Conservation (phyloP, 2,329 filamentous ascomycete genomes). For the Fusarium tuaranense region DNA sequence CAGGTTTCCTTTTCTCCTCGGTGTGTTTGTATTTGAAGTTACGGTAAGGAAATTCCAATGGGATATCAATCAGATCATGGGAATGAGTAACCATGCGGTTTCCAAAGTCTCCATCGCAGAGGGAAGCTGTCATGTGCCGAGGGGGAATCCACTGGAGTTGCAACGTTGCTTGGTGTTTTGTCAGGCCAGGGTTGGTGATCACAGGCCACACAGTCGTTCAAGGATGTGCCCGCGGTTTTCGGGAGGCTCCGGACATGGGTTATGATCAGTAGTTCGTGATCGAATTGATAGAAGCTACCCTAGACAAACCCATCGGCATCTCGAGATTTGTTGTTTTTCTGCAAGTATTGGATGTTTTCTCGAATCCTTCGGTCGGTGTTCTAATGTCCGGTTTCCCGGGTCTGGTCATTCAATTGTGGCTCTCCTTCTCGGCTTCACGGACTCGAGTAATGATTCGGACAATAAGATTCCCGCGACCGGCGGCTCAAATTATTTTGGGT, state of each 20-base stretch:
- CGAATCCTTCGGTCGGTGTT: background rate
- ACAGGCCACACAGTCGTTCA: background rate
- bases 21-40: background rate
- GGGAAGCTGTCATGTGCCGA: constrained; percentile 26
- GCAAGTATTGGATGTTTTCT: background rate
- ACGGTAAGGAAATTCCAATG: background rate
- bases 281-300: constrained; percentile 13
- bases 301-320: background rate
- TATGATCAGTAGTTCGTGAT: background rate
- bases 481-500: background rate
- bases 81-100: background rate
- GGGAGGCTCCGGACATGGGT: constrained; percentile 4
- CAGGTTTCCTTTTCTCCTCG: background rate
- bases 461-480: background rate
- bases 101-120: constrained; percentile 2
- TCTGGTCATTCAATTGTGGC: background rate
- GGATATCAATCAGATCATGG: constrained; percentile 21
- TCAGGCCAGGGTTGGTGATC: constrained; percentile 17
- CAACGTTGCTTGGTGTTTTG: constrained; percentile 29
- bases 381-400: background rate
- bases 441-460: background rate
- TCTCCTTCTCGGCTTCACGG: background rate
- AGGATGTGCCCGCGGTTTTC: background rate
- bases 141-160: constrained; percentile 18
- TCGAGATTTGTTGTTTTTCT: background rate